A percentile compares a stretch with the other conserved stretches of the same genome.
These are phyloP conservation scores for Tetracladium maxilliforme DNA, from an alignment of 2,329 filamentous ascomycete species.

Conservation along the genomic window DNA sequence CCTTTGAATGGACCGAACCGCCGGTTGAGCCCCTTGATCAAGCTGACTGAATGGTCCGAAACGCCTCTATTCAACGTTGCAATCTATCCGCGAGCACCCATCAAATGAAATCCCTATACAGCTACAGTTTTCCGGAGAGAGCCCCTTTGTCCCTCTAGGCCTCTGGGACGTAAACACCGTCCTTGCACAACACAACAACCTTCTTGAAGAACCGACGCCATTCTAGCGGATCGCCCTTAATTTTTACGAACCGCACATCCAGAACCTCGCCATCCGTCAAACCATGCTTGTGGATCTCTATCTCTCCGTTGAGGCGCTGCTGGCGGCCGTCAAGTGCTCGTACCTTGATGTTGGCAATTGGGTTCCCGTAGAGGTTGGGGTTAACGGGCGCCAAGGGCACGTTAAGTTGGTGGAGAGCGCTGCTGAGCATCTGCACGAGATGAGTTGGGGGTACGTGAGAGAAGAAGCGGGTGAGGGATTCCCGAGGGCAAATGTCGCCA, in stretches of 20 bases:
- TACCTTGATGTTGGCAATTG: slow-evolving; percentile 52
- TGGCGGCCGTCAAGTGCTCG: slow-evolving; percentile 58
- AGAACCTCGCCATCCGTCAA: slow-evolving; percentile 41
- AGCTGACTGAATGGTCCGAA: too few species aligned
- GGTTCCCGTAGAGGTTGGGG: slow-evolving; percentile 31
- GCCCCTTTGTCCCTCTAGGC: too few species aligned
- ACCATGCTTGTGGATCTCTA: slow-evolving; percentile 53
- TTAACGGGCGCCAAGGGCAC: slow-evolving; percentile 50
- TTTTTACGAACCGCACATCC: slow-evolving; percentile 84
- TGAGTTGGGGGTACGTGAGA: slow-evolving; percentile 63
- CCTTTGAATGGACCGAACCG: too few species aligned
- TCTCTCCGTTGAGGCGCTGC: slow-evolving; percentile 61
- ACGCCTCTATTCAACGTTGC: too few species aligned
- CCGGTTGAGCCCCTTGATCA: too few species aligned
- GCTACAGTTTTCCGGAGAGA: too few species aligned
- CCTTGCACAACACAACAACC: slow-evolving; percentile 74
- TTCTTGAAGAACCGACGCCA: slow-evolving; percentile 97
- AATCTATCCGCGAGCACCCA: too few species aligned
- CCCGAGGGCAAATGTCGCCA: slow-evolving; percentile 77
- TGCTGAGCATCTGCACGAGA: slow-evolving; percentile 65
- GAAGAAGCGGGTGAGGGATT: slow-evolving; percentile 84
- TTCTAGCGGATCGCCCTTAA: slow-evolving; percentile 89
- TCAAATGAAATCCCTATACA: too few species aligned
- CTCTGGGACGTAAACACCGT: slow-evolving; percentile 57
- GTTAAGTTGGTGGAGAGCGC: slow-evolving; percentile 73